Evolutionary conservation across 1,284 basidiomycete species (phyloP), one percentile per base, ranked within the genome.

Genomic region (Mycosarcoma maydis): DNA sequence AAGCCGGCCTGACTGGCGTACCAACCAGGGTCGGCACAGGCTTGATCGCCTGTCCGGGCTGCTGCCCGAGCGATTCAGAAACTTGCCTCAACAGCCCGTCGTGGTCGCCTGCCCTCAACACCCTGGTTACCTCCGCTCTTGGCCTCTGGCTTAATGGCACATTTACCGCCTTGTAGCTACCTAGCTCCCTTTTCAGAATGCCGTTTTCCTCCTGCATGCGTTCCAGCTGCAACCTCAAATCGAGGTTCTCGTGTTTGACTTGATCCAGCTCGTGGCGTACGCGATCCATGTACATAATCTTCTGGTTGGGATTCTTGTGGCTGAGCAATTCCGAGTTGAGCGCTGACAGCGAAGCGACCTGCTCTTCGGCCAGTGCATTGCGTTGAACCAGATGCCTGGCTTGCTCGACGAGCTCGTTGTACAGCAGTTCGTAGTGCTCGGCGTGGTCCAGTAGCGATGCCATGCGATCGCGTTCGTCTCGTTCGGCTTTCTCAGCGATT

Each of bases 271-370:
- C 62, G 32, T 56, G 48, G 4, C 68, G 53, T 3, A 71, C 39
- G 3, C 62, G 43, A 20, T 66, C 68, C 57, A 71, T 66, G 40
- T 71, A 71, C 50, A 67, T 52, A 38, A 67, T 71, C 62, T 66
- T 71, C 37, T 71, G 68, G 19, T 53, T 57, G 2, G 68, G 68
- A 20, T 71, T 71, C 39, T 43, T 67, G 41, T 71, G 68, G 20
- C 62, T 54, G 16, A 71, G 42, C 39, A 71, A 40, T 36, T 66
- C 57, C n/a, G 62, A 34, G 37, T 61, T 71, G 41, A 67, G 50
- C 19, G 54, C 51, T 23, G 68, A 58, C 13, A 71, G 47, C 2
- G 44, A 33, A 0, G 62, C 57, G 14, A 50, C 54, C 20, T 71
- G 62, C 41, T 62, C 36, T n/a, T 71, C 68, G 17, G 62, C 58